Evolutionary conservation across 129 eudicot species (phyloP).

Genomic region (Heracleum sosnowskyi): DNA sequence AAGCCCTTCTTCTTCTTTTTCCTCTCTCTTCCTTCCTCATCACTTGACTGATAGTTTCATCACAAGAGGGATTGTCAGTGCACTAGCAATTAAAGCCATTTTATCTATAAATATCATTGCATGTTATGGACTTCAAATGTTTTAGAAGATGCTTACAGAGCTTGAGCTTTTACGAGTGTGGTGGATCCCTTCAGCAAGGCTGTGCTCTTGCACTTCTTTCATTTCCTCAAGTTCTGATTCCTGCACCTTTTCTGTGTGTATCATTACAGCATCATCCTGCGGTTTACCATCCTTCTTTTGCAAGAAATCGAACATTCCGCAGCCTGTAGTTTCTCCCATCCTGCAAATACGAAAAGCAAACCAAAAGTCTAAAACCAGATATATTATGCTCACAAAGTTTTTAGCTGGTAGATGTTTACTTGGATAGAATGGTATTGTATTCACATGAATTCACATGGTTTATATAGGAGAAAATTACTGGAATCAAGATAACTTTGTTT

Average conservation of each 20-base stretch:
- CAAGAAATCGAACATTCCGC: slow-evolving; percentile 28
- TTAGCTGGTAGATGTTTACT: background rate
- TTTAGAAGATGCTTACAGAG: slow-evolving; percentile 28
- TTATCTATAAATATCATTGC: background rate
- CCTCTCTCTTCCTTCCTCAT: slow-evolving; percentile 40
- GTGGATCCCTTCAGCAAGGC: slow-evolving; percentile 30
- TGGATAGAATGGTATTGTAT: background rate
- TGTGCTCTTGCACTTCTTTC: slow-evolving; percentile 18
- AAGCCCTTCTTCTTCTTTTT: slow-evolving; percentile 32
- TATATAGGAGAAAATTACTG: slow-evolving; percentile 4
- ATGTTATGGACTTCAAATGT: background rate
- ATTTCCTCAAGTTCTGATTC: background rate
- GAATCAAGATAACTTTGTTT: background rate
- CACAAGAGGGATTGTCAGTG: background rate
- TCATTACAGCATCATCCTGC: slow-evolving; percentile 30
- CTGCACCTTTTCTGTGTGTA: slow-evolving; percentile 1
- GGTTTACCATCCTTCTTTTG: slow-evolving; percentile 28
- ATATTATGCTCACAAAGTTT: background rate
- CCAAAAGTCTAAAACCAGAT: background rate
- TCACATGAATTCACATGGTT: background rate
- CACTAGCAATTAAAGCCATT: background rate
- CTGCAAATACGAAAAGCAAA: background rate
- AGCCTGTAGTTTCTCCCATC: slow-evolving; percentile 26
- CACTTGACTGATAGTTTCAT: slow-evolving; percentile 33
- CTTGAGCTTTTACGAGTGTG: slow-evolving; percentile 32